A percentile compares a stretch with the other conserved stretches of the same genome.
phyloP scores from a whole-genome alignment of 495 filamentous ascomycete genomes.

The Penicillium coprophilum region DNA sequence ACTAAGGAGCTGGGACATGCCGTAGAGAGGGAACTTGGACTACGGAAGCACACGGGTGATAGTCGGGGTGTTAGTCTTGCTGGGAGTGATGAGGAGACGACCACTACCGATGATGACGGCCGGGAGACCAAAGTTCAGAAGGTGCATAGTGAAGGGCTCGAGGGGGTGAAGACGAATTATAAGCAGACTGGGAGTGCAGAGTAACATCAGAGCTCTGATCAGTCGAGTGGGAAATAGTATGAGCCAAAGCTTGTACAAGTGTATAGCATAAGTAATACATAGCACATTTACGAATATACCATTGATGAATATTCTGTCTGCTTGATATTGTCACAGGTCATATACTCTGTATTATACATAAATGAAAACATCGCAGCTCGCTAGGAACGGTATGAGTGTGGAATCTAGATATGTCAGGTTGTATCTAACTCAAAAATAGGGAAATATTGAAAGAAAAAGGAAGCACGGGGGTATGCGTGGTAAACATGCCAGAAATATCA shows the following conservation, averaged over 20 bases:
- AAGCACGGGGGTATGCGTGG: background rate
- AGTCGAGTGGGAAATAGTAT: background rate
- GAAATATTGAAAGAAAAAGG: background rate
- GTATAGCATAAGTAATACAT: background rate
- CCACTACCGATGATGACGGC: slow-evolving; percentile 15
- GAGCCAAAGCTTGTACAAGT: background rate
- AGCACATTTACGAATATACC: background rate
- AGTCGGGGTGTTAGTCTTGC: slow-evolving; percentile 67
- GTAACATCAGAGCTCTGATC: background rate
- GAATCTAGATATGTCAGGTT: background rate
- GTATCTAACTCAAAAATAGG: background rate
- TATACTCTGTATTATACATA: background rate
- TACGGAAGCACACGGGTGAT: slow-evolving; percentile 59
- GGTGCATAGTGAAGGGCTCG: slow-evolving; percentile 22
- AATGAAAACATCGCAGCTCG: slow-evolving; percentile 1
- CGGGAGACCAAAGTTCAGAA: slow-evolving; percentile 13
- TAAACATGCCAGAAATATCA: background rate
- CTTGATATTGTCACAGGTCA: background rate
- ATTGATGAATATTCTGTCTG: background rate
- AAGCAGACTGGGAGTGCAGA: slow-evolving; percentile 10
- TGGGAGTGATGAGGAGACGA: slow-evolving; percentile 54
- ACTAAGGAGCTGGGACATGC: slow-evolving; percentile 19
- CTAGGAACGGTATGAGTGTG: background rate
- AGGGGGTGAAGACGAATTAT: slow-evolving; percentile 36
- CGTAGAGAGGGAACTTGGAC: slow-evolving; percentile 60